Evolutionary conservation across 345 rosid genomes (phyloP), one percentile per base, ranked within the genome.

Genomic region (Eucalyptus curtisii): DNA sequence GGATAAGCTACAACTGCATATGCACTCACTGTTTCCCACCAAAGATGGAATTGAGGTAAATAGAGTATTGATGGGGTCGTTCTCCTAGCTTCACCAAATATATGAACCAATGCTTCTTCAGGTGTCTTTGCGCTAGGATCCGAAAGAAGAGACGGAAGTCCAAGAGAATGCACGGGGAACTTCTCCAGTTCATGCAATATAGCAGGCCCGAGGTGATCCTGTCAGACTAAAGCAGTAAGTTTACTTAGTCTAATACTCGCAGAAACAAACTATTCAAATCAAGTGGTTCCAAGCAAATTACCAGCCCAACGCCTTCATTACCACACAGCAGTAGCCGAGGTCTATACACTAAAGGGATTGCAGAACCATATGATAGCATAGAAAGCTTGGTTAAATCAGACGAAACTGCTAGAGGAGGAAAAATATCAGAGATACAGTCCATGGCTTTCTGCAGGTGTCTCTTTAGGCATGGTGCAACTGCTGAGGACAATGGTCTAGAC

Each of bases 151-250:
- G 99, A 95, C 20, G 99, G 94, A 93, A 98, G 99, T 82, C 99
- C 99, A 89, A 98, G 95, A 80, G 99, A 97, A 90, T 96, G 99
- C 89, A 98, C 97, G 37, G 99, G 99, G 92, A 96, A 96, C 80
- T 96, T 98, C 95, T 98, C 99, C 92, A 98, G 93, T 91, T 98
- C 98, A 91, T 98, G 99, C 87, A 98, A 91, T 91, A 98, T 91
- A 68, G 99, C 99, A 91, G 99, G 99, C 92, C 99, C 99, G 88
- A 98, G 95, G 92, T 98, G 99, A 96, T 98, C 99, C 99, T 98
- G 98, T 91, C 91, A 92, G 91, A 93, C 94, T 95, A 94, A 91
- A 93, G 94, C 94, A 94, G 98, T 95, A 91, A 93, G 97, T 96
- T 93, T 61, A 93, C 91, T 95, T 88, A 93, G 94, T 90, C 91